These are phyloP conservation scores for Vitis labrusca DNA, from an alignment of 164 flowering plant genomes.

Conservation along the genomic window DNA sequence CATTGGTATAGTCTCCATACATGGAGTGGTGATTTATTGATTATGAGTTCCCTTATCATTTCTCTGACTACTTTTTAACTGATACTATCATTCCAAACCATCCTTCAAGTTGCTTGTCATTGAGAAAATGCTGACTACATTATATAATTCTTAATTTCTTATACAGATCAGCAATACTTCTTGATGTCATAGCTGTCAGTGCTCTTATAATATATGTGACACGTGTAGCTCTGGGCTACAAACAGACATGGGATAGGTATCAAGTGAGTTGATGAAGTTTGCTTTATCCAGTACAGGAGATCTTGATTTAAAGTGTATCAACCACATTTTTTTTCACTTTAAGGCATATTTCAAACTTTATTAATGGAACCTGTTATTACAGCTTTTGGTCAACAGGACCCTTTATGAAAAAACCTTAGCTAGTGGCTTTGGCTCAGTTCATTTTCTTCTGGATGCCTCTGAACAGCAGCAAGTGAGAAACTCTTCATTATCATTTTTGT, in stretches of 20 bases:
- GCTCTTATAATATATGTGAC: constrained; percentile 70
- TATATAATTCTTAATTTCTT: background rate
- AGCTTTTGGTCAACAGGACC: constrained; percentile 91
- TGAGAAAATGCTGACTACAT: background rate
- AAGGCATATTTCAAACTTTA: background rate
- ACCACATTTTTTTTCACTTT: background rate
- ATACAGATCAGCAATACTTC: constrained; percentile 79
- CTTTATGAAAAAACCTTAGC: constrained; percentile 94
- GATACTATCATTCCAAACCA: background rate
- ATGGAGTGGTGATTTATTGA: background rate
- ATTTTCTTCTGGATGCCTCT: constrained; percentile 94
- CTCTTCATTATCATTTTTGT: background rate
- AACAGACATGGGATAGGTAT: constrained; percentile 97
- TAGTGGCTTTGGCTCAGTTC: constrained; percentile 93
- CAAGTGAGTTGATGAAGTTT: constrained; percentile 55
- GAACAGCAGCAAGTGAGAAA: constrained; percentile 90
- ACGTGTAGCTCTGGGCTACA: constrained; percentile 90
- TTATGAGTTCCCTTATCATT: background rate
- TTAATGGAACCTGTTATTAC: constrained; percentile 16
- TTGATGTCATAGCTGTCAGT: constrained; percentile 77
- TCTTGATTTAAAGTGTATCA: background rate
- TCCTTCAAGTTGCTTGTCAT: background rate
- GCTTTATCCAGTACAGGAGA: background rate
- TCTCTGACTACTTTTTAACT: background rate
- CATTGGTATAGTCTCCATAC: background rate